Evolutionary conservation across 805 yeast genomes (phyloP), one percentile per base, ranked within the genome.

Genomic region (Blastobotrys muscicola): DNA sequence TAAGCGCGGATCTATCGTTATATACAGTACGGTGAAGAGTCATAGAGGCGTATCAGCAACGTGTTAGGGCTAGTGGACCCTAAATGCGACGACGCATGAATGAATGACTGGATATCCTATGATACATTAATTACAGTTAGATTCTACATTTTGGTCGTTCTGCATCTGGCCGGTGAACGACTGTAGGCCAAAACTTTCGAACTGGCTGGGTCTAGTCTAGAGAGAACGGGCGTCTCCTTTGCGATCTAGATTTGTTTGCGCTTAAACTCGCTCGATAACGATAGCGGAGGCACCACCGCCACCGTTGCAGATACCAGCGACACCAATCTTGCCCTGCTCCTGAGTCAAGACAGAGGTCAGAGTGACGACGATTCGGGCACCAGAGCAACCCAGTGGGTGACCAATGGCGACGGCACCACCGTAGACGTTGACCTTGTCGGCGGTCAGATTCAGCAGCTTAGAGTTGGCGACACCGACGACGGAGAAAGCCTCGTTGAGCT

Each of bases 261-360:
- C 12, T 47, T 64, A 74, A 37, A 78, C 58, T 57, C 71, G 78
- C 71, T 89, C 95, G 57, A 92, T 76, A 49, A 92, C 85, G 57
- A 92, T 71, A 20, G 97, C 81, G 45, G 95, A 82, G 40, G 97
- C 97, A 63, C 98, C 99, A 64, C 99, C 99, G 59, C 99, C 99
- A 72, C 99, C 98, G 66, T 92, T 92, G 75, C 98, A 92, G 61
- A 92, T 82, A 64, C 86, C 96, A 57, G 96, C 97, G 53, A 79
- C 86, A 64, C 99, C 99, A 54, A 80, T 65, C 69, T 82, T 85
- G 55, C 90, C 94, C 44, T 67, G 67, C 72, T 92, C 97, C 70
- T 90, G 96, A 33, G 66, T 53, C 60, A 92, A 76, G 12, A 89
- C 87, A 40, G 86, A 76, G 46, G 79, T 58, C 65, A 92, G 74